A percentile compares a stretch with the other conserved stretches of the same genome.
These are phyloP conservation scores for Stagonosporopsis vannaccii DNA, from an alignment of 2,329 filamentous ascomycete genomes.

Conservation along the genomic window DNA sequence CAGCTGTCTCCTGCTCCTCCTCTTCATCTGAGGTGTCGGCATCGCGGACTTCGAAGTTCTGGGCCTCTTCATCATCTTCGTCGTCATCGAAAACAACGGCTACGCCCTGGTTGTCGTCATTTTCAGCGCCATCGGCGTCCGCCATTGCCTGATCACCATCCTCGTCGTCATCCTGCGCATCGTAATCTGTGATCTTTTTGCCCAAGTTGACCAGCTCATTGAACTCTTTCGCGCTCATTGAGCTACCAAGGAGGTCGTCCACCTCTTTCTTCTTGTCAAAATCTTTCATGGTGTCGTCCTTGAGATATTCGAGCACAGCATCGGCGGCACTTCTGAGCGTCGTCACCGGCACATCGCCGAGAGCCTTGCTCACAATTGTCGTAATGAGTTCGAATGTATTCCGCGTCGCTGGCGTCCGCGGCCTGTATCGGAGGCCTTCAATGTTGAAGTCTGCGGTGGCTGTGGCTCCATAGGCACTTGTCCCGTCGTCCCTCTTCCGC, in stretches of 20 bases:
- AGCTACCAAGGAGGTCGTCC: conserved; percentile 87
- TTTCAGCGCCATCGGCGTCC: conserved; percentile 69
- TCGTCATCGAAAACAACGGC: conserved; percentile 96
- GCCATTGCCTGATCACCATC: conserved; percentile 70
- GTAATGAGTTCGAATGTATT: conserved; percentile 94
- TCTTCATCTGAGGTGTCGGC: conserved; percentile 80
- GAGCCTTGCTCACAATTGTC: conserved; percentile 83
- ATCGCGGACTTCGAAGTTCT: conserved; percentile 87
- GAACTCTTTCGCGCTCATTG: conserved; percentile 87
- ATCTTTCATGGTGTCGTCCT: conserved; percentile 95
- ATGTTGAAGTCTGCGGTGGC: conserved; percentile 84
- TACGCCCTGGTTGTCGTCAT: conserved; percentile 91
- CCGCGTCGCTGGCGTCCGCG: conserved; percentile 87
- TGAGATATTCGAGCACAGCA: conserved; percentile 86
- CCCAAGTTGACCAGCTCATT: conserved; percentile 95
- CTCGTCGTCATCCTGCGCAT: conserved; percentile 94
- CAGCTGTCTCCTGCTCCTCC: conserved; percentile 69
- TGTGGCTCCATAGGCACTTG: conserved; percentile 70
- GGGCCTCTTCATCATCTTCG: conserved; percentile 77
- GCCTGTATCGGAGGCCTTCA: conserved; percentile 90
- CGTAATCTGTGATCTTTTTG: conserved; percentile 99
- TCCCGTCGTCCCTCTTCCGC: conserved; percentile 75
- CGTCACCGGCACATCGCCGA: conserved; percentile 92
- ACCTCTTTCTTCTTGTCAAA: conserved; percentile 98
- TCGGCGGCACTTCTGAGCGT: conserved; percentile 94